phyloP scores from a whole-genome alignment of 352 stramenopile genomes.

The Pythium scleroteichum region DNA sequence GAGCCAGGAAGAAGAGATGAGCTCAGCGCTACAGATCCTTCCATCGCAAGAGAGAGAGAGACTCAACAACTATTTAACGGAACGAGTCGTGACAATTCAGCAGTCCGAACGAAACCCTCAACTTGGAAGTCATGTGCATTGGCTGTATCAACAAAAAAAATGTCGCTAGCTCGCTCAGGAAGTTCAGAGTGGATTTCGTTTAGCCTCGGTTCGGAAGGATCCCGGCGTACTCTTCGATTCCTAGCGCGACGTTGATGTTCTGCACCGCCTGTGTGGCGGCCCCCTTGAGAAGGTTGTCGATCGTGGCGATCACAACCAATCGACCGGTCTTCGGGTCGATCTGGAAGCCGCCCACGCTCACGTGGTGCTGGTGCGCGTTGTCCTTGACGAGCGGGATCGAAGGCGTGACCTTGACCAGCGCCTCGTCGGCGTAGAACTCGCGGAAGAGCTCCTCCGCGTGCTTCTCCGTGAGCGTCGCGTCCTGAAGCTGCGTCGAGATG shows the following conservation, averaged over 20 bases:
- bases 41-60: no score
- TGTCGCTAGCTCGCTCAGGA: no score
- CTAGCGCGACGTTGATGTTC: conserved; percentile 94
- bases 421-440: conserved; percentile 82
- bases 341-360: conserved; percentile 86
- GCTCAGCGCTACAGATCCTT: no score
- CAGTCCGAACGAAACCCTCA: no score
- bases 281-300: conserved; percentile 95
- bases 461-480: conserved; percentile 65
- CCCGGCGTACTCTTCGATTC: conserved; percentile 85
- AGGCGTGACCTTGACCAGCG: conserved; percentile 78
- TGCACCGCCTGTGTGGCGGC: conserved; percentile 92
- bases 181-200: background rate
- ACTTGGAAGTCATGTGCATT: background rate
- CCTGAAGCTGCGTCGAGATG: conserved; percentile 76
- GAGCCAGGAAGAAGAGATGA: conserved; percentile 26
- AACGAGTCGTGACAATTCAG: background rate
- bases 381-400: conserved; percentile 78
- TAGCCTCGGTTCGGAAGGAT: conserved; percentile 37
- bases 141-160: no score
- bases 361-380: conserved; percentile 74
- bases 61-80: conserved; percentile 14
- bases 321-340: conserved; percentile 84
- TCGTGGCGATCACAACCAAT: conserved; percentile 86
- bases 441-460: conserved; percentile 75